A percentile compares a stretch with the other conserved stretches of the same genome.
Conservation (phyloP, 345 rosid genomes). For the Melaleuca quinquenervia region DNA sequence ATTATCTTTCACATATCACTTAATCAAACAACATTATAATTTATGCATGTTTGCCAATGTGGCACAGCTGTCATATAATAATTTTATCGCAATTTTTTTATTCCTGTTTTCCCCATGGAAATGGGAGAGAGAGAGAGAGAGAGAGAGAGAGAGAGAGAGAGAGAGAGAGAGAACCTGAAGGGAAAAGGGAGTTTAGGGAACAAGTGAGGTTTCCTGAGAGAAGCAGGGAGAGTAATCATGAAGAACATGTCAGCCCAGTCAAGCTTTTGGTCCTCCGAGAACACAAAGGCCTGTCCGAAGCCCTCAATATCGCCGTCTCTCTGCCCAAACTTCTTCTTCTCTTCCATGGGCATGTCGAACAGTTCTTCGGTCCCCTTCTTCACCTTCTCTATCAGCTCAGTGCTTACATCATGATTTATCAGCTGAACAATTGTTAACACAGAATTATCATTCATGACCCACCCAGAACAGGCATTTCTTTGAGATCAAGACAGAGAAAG, state of each 20-base stretch:
- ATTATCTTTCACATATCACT: no score
- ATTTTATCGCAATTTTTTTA: neutral
- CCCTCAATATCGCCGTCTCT: neutral
- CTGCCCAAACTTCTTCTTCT: slow-evolving; percentile 5
- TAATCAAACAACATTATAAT: neutral
- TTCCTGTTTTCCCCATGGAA: neutral
- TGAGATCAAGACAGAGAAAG: neutral
- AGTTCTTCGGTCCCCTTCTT: neutral
- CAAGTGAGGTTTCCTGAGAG: neutral
- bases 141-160: neutral
- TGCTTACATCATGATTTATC: neutral
- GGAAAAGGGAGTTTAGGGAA: slow-evolving; percentile 2
- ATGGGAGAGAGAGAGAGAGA: neutral
- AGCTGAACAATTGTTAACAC: neutral
- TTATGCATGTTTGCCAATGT: neutral
- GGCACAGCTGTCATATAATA: neutral
- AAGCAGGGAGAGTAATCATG: neutral
- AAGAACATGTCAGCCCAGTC: slow-evolving; percentile 3
- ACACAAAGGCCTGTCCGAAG: slow-evolving; percentile 4
- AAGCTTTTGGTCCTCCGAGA: slow-evolving; percentile 7
- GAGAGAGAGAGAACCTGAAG: neutral
- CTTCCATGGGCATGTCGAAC: slow-evolving; percentile 2
- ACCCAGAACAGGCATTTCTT: neutral
- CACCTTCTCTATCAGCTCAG: neutral
- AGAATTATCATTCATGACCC: neutral